Percentiles rank a stretch among this genome's conserved stretches.
Conservation (phyloP, 768 basidiomycete genomes). For the Ramaria rubella region DNA sequence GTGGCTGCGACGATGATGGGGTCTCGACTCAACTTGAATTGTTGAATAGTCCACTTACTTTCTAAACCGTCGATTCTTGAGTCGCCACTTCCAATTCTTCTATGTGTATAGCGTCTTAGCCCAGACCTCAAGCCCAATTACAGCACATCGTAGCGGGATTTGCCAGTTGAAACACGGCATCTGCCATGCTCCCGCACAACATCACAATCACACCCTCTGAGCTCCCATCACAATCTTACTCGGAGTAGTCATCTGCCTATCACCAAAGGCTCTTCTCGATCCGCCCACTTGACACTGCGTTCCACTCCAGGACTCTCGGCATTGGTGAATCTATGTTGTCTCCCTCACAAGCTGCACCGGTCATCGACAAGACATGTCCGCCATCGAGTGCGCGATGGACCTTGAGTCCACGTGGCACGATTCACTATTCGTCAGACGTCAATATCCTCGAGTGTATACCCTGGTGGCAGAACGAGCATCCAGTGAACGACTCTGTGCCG, state of each 20-base stretch:
- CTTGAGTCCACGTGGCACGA: slow-evolving; percentile 4
- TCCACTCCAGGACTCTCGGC: slow-evolving; percentile 3
- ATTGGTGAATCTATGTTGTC: not conserved
- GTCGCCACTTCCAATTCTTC: too few relatives aligned
- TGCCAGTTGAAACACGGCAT: too few relatives aligned
- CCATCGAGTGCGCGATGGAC: not conserved
- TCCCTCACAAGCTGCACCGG: not conserved
- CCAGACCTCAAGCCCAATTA: too few relatives aligned
- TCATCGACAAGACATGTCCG: not conserved
- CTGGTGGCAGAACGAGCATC: not conserved
- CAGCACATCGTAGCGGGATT: too few relatives aligned
- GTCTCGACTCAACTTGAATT: too few relatives aligned
- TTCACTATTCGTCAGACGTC: not conserved
- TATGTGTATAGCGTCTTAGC: too few relatives aligned
- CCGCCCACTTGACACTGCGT: not conserved
- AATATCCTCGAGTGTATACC: not conserved
- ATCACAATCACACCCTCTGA: too few relatives aligned
- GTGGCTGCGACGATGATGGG: too few relatives aligned
- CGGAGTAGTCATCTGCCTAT: not conserved
- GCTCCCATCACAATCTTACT: too few relatives aligned
- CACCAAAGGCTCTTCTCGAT: not conserved
- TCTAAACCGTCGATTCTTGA: too few relatives aligned
- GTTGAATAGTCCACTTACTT: too few relatives aligned
- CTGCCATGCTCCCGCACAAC: too few relatives aligned
- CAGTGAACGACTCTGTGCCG: not conserved